Evolutionary conservation across 2,329 filamentous ascomycete species (phyloP), one percentile per base, ranked within the genome.

Genomic region (Beauveria asiatica): DNA sequence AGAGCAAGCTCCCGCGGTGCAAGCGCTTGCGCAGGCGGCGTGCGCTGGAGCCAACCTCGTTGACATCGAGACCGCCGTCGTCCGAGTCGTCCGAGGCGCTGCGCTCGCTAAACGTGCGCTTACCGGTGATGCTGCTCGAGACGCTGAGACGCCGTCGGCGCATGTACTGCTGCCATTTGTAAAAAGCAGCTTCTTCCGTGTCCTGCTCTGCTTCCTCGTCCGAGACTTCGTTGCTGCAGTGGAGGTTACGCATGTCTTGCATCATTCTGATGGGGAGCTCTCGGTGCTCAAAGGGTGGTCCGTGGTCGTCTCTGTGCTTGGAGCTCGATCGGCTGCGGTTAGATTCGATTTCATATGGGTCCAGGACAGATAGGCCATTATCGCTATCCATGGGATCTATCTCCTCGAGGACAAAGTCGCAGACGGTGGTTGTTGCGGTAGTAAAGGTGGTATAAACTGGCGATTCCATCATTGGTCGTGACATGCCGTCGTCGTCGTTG

Each of bases 71-170:
- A 19, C 71, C 65, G 17, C 71, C 71, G 16, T 73, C 67, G 46
- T 74, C 74, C 13, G 75, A 71, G 60, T 74, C 70, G 62, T 80
- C 79, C 9, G 77, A 78, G 63, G 80, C 80, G 67, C 78, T 80
- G 60, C 80, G 75, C 67, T 82, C 80, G 66, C 76, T 80, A 64
- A 81, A 77, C 27, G 79, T 81, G 42, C 80, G 74, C 71, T 83
- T 83, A 64, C 79, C 78, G 5, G 51, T 53, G 58, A 82, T 78
- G 68, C 79, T 82, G 64, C 79, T 82, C 51, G 80, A 79, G 65
- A 78, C 76, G 57, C 76, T 81, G 68, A 80, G 75, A 25, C 80
- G 73, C 45, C 75, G 75, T 37, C 72, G 72, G 56, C 79, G 74
- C 57, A 71, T 71, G 54, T 76, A 76, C 41, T 76, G 75, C 53